Evolutionary conservation across 2,329 filamentous ascomycete species (phyloP).

Genomic region (Trichoderma sp.): DNA sequence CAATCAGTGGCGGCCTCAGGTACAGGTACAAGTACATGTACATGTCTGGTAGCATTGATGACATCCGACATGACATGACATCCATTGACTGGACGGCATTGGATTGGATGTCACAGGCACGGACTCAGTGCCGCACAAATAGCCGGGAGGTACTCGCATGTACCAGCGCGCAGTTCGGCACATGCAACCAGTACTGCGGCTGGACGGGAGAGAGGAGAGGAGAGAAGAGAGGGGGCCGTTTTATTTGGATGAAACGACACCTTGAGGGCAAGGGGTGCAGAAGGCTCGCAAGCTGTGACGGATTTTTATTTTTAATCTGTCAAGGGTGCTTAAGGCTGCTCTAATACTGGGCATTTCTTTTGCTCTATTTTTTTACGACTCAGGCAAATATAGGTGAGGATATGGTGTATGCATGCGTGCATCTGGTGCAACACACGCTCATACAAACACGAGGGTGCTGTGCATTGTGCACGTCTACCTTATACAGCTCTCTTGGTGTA

Average conservation of each 20-base stretch:
- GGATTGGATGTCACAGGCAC: neutral
- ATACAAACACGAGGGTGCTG: neutral
- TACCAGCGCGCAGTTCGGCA: neutral
- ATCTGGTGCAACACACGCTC: neutral
- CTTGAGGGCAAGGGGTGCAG: neutral
- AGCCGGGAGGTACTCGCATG: neutral
- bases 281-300: neutral
- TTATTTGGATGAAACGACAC: constrained; percentile 16
- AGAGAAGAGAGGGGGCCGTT: neutral
- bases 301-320: neutral
- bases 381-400: neutral
- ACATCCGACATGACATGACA: neutral
- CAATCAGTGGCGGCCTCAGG: neutral
- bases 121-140: neutral
- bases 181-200: neutral
- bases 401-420: neutral
- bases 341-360: neutral
- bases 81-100: neutral
- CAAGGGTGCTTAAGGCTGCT: neutral
- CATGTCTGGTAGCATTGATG: neutral
- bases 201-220: too few species aligned
- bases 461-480: neutral
- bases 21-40: neutral
- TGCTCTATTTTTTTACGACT: neutral
- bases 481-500: neutral